Evolutionary conservation across 2,329 filamentous ascomycete genomes (phyloP).

Genomic region (Penicillium sp.): DNA sequence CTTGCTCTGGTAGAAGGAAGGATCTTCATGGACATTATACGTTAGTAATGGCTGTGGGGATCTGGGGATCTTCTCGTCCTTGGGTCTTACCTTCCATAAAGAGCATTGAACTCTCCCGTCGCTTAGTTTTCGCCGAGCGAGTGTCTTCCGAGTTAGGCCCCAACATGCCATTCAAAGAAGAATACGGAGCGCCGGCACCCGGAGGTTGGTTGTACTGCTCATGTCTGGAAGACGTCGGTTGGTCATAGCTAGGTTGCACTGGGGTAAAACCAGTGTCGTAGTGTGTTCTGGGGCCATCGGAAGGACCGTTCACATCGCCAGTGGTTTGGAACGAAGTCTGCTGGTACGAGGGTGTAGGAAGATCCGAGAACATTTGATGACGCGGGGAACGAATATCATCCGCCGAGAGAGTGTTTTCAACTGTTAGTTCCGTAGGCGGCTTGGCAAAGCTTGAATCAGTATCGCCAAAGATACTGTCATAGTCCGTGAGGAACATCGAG

Average conservation of each 20-base stretch:
- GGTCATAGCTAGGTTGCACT: slow-evolving; percentile 51
- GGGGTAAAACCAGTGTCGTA: slow-evolving; percentile 54
- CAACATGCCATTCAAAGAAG: slow-evolving; percentile 42
- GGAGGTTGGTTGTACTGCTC: slow-evolving; percentile 28
- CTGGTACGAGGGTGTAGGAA: slow-evolving; percentile 63
- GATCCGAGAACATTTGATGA: slow-evolving; percentile 63
- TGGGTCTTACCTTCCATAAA: slow-evolving; percentile 37
- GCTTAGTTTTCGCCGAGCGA: slow-evolving; percentile 43
- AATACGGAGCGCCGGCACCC: slow-evolving; percentile 16
- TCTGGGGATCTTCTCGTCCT: neutral
- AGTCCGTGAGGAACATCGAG: slow-evolving; percentile 89
- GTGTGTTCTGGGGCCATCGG: slow-evolving; percentile 25
- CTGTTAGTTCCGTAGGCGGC: slow-evolving; percentile 43
- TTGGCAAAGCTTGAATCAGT: slow-evolving; percentile 43
- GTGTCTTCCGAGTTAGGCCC: slow-evolving; percentile 36
- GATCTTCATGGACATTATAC: neutral
- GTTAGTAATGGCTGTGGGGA: neutral
- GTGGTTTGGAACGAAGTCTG: slow-evolving; percentile 51
- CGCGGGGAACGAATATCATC: slow-evolving; percentile 63
- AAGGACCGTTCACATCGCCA: slow-evolving; percentile 25
- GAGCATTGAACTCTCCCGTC: slow-evolving; percentile 49
- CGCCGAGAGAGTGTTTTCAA: slow-evolving; percentile 42
- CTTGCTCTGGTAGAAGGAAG: slow-evolving; percentile 16
- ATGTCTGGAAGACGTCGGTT: slow-evolving; percentile 27
- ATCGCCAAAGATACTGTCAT: slow-evolving; percentile 76